Evolutionary conservation across 805 yeast species (phyloP).

Genomic region (Candida glaebosa): DNA sequence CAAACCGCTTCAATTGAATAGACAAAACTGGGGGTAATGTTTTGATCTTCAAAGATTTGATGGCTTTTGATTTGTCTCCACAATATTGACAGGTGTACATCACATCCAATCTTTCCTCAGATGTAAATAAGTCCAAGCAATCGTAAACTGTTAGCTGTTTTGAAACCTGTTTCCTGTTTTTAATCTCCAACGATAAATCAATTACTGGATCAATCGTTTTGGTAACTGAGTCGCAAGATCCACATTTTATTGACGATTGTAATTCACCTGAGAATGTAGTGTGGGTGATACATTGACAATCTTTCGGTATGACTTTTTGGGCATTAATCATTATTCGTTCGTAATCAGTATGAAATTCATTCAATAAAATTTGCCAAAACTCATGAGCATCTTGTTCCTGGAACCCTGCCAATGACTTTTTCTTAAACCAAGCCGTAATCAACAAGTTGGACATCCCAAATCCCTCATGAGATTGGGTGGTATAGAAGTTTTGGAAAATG

Average conservation of each 20-base stretch:
- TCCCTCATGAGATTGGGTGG: slow-evolving; percentile 58
- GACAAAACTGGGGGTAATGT: slow-evolving; percentile 74
- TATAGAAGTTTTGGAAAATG: slow-evolving; percentile 71
- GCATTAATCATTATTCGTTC: slow-evolving; percentile 14
- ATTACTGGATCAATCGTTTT: slow-evolving; percentile 82
- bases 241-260: slow-evolving; percentile 75
- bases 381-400: slow-evolving; percentile 99
- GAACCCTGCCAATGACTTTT: slow-evolving; percentile 86
- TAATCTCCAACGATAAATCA: slow-evolving; percentile 80
- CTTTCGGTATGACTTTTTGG: slow-evolving; percentile 2
- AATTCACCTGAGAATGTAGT: slow-evolving; percentile 78
- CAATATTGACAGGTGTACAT: slow-evolving; percentile 71
- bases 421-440: slow-evolving; percentile 84
- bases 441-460: slow-evolving; percentile 79
- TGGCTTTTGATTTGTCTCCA: slow-evolving; percentile 55
- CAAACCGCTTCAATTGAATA: slow-evolving; percentile 80
- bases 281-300: slow-evolving; percentile 80
- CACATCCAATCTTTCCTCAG: slow-evolving; percentile 71
- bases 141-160: slow-evolving; percentile 42
- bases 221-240: slow-evolving; percentile 61
- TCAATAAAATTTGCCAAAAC: slow-evolving; percentile 86
- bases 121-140: slow-evolving; percentile 76
- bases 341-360: slow-evolving; percentile 64
- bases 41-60: slow-evolving; percentile 65
- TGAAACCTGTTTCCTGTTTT: slow-evolving; percentile 23